These are phyloP conservation scores for Lactuca saligna DNA, from an alignment of 129 eudicot species.

Conservation along the genomic window DNA sequence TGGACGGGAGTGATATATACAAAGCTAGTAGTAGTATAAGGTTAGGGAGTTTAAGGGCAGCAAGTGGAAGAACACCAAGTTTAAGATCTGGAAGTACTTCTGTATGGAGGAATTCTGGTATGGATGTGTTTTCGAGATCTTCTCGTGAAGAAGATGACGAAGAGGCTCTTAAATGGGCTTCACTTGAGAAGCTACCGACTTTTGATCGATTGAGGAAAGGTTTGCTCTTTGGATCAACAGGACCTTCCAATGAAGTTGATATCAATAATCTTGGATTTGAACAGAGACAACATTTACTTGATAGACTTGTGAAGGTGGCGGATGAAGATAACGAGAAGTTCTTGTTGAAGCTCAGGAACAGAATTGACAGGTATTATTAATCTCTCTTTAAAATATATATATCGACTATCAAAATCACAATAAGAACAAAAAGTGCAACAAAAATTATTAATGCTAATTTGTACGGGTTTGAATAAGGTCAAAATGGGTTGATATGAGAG, in stretches of 20 bases:
- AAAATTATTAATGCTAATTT: no score
- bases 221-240: constrained; percentile 53
- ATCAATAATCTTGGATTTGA: constrained; percentile 51
- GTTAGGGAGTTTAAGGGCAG: constrained; percentile 29
- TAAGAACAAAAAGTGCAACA: no score
- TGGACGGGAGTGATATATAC: constrained; percentile 42
- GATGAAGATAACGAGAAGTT: constrained; percentile 84
- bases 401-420: no score
- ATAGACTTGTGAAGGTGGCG: constrained; percentile 58
- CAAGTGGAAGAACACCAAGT: constrained; percentile 36
- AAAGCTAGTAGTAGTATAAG: constrained; percentile 36
- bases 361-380: constrained; percentile 53
- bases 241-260: constrained; percentile 57
- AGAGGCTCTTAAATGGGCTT: constrained; percentile 91
- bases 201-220: constrained; percentile 78
- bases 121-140: constrained; percentile 58
- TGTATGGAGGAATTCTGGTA: constrained; percentile 48
- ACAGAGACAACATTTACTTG: constrained; percentile 50
- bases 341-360: constrained; percentile 58
- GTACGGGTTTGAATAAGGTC: no score
- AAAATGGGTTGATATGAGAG: no score
- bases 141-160: constrained; percentile 73
- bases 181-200: constrained; percentile 83
- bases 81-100: constrained; percentile 47
- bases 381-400: no score